Conservation (phyloP, 1,139 yeast genomes). For the Hansenula lynferdii region DNA sequence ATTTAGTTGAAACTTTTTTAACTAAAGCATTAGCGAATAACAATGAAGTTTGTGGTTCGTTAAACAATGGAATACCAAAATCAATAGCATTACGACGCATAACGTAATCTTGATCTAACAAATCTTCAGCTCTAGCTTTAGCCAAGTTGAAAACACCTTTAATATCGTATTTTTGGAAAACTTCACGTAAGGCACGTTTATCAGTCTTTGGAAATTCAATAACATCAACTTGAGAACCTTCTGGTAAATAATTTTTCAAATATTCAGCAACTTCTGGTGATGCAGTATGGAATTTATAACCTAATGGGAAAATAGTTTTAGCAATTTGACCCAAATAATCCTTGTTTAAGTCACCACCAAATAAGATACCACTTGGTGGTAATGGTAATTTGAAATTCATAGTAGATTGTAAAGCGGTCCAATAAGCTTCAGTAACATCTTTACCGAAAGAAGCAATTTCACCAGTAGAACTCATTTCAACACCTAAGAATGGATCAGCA, state of each 20-base stretch:
- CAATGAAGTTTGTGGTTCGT: slow-evolving; percentile 90
- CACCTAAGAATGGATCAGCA: slow-evolving; percentile 98
- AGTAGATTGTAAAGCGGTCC: slow-evolving; percentile 95
- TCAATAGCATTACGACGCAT: slow-evolving; percentile 99
- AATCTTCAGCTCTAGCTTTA: slow-evolving; percentile 76
- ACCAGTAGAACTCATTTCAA: slow-evolving; percentile 98
- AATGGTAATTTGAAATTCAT: slow-evolving; percentile 94
- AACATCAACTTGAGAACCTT: slow-evolving; percentile 42
- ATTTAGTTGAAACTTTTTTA: slow-evolving; percentile 59
- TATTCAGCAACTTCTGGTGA: slow-evolving; percentile 67
- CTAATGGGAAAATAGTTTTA: slow-evolving; percentile 59
- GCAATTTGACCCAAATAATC: slow-evolving; percentile 75
- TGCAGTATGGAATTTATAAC: slow-evolving; percentile 80
- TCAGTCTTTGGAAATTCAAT: slow-evolving; percentile 91
- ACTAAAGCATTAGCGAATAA: slow-evolving; percentile 83
- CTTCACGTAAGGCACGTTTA: slow-evolving; percentile 88
- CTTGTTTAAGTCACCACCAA: slow-evolving; percentile 87
- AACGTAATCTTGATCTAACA: slow-evolving; percentile 85
- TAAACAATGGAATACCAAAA: slow-evolving; percentile 92
- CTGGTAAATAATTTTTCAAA: slow-evolving; percentile 43
- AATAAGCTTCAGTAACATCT: slow-evolving; percentile 84
- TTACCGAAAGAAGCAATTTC: slow-evolving; percentile 96
- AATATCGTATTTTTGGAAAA: slow-evolving; percentile 81
- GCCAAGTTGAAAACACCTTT: slow-evolving; percentile 92
- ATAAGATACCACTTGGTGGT: slow-evolving; percentile 84